Conservation (phyloP, 163 green algal genomes). For the Chloroidium sp. region DNA sequence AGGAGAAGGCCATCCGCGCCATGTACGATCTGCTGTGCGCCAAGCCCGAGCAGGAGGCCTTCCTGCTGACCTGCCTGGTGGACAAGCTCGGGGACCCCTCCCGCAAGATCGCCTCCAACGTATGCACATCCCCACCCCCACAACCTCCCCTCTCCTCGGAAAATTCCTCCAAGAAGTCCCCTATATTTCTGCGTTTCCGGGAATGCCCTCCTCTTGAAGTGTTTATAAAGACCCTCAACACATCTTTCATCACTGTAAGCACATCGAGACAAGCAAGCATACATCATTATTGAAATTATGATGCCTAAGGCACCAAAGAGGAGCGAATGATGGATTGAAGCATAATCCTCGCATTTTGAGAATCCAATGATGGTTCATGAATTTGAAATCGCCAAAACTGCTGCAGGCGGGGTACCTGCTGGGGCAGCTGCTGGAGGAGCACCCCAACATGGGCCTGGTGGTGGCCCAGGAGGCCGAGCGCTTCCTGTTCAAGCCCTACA, state of each 20-base stretch:
- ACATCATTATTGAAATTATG: no score
- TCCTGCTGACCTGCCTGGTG: constrained; percentile 69
- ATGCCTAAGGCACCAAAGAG: no score
- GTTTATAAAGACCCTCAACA: background rate
- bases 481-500: constrained; percentile 79
- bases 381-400: no score
- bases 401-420: constrained; percentile 70
- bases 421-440: constrained; percentile 63
- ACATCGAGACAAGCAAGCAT: no score
- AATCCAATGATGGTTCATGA: no score
- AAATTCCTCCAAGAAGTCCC: background rate
- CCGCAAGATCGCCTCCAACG: constrained; percentile 78
- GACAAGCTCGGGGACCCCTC: constrained; percentile 94
- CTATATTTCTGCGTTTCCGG: background rate
- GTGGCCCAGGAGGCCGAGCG: constrained; percentile 78
- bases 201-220: background rate
- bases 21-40: constrained; percentile 44
- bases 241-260: no score
- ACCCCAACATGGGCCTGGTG: constrained; percentile 83
- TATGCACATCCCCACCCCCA: background rate
- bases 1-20: constrained; percentile 47
- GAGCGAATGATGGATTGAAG: no score
- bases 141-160: no score
- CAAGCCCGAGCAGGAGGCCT: constrained; percentile 78
- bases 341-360: no score